Conservation (phyloP, 305 asterid genomes). For the Fraxinus sp. region DNA sequence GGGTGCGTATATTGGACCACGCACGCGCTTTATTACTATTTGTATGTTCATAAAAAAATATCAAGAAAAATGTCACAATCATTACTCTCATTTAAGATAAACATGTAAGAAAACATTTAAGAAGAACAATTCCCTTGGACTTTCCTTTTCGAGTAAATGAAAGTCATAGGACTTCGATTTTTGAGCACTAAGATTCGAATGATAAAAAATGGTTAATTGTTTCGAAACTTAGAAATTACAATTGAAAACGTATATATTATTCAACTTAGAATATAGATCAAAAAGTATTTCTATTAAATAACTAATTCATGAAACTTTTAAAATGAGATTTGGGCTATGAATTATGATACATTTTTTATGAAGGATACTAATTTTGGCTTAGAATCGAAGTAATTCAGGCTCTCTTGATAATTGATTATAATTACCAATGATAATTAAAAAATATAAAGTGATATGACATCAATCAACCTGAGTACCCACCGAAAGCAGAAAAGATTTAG, state of each 20-base stretch:
- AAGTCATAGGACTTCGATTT: not conserved
- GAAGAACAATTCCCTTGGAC: not conserved
- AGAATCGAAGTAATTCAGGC: not conserved
- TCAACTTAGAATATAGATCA: not conserved
- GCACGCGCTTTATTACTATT: too few relatives aligned
- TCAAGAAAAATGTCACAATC: not conserved
- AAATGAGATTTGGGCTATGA: not conserved
- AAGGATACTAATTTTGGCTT: not conserved
- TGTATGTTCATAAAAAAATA: not conserved
- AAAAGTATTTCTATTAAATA: not conserved
- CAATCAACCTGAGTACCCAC: not conserved
- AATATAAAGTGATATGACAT: not conserved
- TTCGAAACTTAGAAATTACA: not conserved
- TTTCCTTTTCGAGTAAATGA: too few relatives aligned
- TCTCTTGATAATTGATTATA: not conserved
- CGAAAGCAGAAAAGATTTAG: not conserved
- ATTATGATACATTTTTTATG: not conserved
- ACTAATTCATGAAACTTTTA: not conserved
- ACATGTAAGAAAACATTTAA: not conserved
- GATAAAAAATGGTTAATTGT: too few relatives aligned
- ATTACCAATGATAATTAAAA: not conserved
- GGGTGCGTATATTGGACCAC: too few relatives aligned
- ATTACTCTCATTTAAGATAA: not conserved
- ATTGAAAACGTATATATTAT: not conserved
- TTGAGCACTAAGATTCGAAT: not conserved